Percentiles rank a stretch among this genome's conserved stretches.
phyloP scores from a whole-genome alignment of 495 filamentous ascomycete genomes.

The Podospora anserina region DNA sequence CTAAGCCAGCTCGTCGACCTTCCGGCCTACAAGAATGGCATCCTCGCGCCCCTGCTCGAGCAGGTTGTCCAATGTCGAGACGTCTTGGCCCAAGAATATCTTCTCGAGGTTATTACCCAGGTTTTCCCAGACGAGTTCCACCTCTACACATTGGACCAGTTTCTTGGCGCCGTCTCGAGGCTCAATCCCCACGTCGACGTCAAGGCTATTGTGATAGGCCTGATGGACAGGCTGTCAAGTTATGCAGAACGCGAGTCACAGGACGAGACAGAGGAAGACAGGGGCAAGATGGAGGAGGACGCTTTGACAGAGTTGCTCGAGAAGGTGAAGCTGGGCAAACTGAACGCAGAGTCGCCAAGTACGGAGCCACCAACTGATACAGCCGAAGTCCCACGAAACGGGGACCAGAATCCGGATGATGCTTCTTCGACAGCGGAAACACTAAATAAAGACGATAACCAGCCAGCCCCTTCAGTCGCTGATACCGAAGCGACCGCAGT shows the following conservation, averaged over 20 bases:
- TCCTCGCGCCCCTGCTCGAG: constrained; percentile 83
- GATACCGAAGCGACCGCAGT: constrained; percentile 43
- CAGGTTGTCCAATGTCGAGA: constrained; percentile 98
- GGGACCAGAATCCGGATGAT: constrained; percentile 22
- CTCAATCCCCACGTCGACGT: constrained; percentile 94
- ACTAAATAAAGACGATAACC: constrained; percentile 27
- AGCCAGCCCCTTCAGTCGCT: constrained; percentile 40
- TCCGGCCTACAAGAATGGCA: constrained; percentile 86
- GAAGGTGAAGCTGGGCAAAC: constrained; percentile 67
- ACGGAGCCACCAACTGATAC: constrained; percentile 18
- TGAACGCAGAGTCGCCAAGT: constrained; percentile 40
- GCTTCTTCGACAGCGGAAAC: constrained; percentile 24
- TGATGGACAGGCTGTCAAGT: constrained; percentile 93
- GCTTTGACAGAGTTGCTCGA: constrained; percentile 73
- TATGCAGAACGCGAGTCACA: constrained; percentile 89
- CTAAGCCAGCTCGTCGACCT: constrained; percentile 95
- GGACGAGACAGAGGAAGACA: constrained; percentile 63
- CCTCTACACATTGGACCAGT: constrained; percentile 89
- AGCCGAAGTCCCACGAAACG: constrained; percentile 15
- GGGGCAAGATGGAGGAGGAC: constrained; percentile 75
- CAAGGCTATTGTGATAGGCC: constrained; percentile 94
- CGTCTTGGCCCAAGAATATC: constrained; percentile 94
- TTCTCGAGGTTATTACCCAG: constrained; percentile 96
- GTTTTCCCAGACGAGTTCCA: constrained; percentile 99
- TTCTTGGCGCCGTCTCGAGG: constrained; percentile 84